Evolutionary conservation across 306 rosid genomes (phyloP), one percentile per base, ranked within the genome.

Genomic region (Gastrolobium villosum): DNA sequence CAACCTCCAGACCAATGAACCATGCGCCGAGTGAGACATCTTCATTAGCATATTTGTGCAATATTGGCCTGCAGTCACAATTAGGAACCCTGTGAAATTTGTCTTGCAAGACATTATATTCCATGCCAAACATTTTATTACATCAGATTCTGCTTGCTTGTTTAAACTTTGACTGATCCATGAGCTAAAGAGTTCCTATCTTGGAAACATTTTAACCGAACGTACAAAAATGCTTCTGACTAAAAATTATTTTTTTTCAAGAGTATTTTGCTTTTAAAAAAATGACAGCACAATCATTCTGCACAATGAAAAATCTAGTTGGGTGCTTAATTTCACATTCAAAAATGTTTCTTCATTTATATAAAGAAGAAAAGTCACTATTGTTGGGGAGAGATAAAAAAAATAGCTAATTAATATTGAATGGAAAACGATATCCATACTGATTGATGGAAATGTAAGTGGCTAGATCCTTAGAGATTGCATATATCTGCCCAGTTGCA

Each of bases 401-500:
- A 50, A 6, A 30, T 56, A 45, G 45, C 45, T 36, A 69, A 71
- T 37, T 60, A 60, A 63, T 77, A 72, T 26, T 48, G 62, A 5
- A 69, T 65, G 75, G 35, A 70, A 70, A 41, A 70, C 32, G 3
- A 59, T 60, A 65, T 72, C 28, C 91, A 86, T 89, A 92, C 97
- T 81, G 90, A 76, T 92, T 92, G 70, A 81, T 85, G 69, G 97
- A 90, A 70, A 92, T 78, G 77, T 90, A 92, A 55, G 91, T 86
- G 48, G 97, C 97, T 31, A 92, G 82, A 68, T 92, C 97, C 83
- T 82, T 92, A 32, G 97, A 92, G 77, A 92, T 65, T 48, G 97
- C 97, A 68, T 92, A 90, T 81, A 92, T 92, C 85, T 92, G 97
- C 70, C 97, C 97, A 56, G 96, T 90, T 82, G 97, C 97, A 78